phyloP scores from a whole-genome alignment of 2,329 filamentous ascomycete species.

The Dactylonectria estremocensis region DNA sequence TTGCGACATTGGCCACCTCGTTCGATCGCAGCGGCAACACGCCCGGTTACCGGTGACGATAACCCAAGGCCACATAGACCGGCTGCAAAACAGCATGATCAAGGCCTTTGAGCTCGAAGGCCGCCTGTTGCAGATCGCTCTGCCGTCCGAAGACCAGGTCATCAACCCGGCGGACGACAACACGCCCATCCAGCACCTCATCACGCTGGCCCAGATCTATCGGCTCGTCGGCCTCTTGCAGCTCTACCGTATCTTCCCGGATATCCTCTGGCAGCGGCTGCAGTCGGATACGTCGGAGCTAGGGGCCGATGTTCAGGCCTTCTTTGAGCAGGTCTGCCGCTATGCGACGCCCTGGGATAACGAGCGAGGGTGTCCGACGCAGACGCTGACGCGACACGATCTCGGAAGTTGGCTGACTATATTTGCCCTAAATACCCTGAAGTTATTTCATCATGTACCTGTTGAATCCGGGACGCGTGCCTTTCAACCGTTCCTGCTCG shows the following conservation, averaged over 20 bases:
- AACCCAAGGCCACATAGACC: conserved; percentile 27
- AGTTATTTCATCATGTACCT: conserved; percentile 25
- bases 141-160: conserved; percentile 23
- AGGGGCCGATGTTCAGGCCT: conserved; percentile 1
- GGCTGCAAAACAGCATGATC: conserved; percentile 25
- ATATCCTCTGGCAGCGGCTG: conserved; percentile 25
- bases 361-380: conserved; percentile 1
- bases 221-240: conserved; percentile 28
- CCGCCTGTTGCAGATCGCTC: conserved; percentile 13
- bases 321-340: conserved; percentile 10
- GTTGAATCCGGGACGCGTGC: conserved; percentile 32
- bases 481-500: conserved; percentile 35
- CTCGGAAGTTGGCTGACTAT: conserved; percentile 27
- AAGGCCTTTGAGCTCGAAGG: conserved; percentile 32
- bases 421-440: conserved; percentile 22
- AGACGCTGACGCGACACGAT: conserved; percentile 6
- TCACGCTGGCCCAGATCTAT: conserved; percentile 31
- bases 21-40: conserved; percentile 29
- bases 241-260: conserved; percentile 33
- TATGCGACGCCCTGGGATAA: not conserved
- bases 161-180: conserved; percentile 30
- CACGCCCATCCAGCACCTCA: conserved; percentile 28
- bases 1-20: conserved; percentile 27
- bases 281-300: conserved; percentile 1
- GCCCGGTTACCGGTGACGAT: conserved; percentile 17